Conservation (phyloP, 1,284 basidiomycete species). For the Tylopilus sp. region DNA sequence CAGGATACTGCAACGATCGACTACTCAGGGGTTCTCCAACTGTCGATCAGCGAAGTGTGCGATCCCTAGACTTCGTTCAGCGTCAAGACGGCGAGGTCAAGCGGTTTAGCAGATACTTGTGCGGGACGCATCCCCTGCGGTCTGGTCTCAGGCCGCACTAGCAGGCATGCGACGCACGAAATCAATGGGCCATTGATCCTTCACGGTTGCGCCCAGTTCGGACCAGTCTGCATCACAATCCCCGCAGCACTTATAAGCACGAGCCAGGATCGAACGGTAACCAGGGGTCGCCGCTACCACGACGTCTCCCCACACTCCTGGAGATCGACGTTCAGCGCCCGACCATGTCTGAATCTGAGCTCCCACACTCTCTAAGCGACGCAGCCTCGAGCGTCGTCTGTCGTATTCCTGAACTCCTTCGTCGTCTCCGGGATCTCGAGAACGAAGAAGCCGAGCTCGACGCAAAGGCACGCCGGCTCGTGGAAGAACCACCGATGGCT, state of each 20-base stretch:
- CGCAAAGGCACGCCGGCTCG: constrained; percentile 14
- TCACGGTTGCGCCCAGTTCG: neutral
- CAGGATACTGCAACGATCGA: no score
- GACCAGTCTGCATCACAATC: constrained; percentile 19
- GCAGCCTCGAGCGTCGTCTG: constrained; percentile 13
- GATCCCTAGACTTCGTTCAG: no score
- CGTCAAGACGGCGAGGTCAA: no score
- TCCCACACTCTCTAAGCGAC: constrained; percentile 11
- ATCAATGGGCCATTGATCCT: neutral
- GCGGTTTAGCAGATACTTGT: no score
- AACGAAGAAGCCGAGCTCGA: constrained; percentile 23
- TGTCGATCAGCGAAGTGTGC: no score
- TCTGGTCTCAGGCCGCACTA: no score
- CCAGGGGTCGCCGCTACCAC: neutral
- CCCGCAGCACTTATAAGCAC: constrained; percentile 11
- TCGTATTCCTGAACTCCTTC: constrained; percentile 21
- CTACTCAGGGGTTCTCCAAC: no score
- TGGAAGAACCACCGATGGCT: neutral
- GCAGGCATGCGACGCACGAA: neutral
- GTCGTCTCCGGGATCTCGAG: constrained; percentile 22
- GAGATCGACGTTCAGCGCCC: neutral
- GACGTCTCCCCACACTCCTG: neutral
- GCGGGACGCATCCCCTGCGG: no score
- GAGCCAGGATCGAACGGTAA: neutral
- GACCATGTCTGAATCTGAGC: constrained; percentile 7